Evolutionary conservation across 23 red algal species (phyloP), one percentile per base, ranked within the genome.

Genomic region (Chondrus crispus): DNA sequence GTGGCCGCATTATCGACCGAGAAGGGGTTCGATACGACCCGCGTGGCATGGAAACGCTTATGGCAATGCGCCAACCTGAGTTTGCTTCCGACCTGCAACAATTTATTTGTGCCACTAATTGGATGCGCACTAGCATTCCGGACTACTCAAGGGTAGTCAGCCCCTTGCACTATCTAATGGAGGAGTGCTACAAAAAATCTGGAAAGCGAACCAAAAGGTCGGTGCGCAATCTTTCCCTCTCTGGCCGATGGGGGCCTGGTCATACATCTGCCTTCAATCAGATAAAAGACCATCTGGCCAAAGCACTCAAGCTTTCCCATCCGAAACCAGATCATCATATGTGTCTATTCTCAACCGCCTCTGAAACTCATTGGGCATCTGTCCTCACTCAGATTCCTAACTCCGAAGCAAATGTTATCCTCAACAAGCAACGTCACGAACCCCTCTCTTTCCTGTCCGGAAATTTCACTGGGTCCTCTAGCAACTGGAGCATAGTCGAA

Each of bases 351-450:
- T 51, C 82, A 16, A 58, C 63, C 24, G 54, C 58, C 26, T 48
- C 82, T 7, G 82, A 86, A 9, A 46, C 62, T 9, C 82, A 86
- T 16, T 70, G 82, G 54, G 14, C 36, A 4, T 55, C 82, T 12
- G 38, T 86, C 37, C 62, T 86, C 11, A 86, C 54, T 12, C 82
- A 86, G 46, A 37, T 86, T 20, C 82, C 82, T 2, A 58, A 22
- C 11, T 18, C 10, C 35, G 28, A 84, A 62, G 47, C 47, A 2
- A 30, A 13, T 10, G 2, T 16, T 16, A 42, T 40, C 3, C 10
- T 84, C 51, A 42, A 63, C 6, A 28, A 84, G 11, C 80, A 84
- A 49, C 32, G 47, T 33, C 54, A 70, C 42, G 36, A 86, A 36
- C 58, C 57, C 3, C 30, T 71, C 18, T 71, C 40, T 12, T 70